Base-by-base conservation (phyloP, 495 filamentous ascomycete genomes). In the Annulohypoxylon maeteangense region DNA sequence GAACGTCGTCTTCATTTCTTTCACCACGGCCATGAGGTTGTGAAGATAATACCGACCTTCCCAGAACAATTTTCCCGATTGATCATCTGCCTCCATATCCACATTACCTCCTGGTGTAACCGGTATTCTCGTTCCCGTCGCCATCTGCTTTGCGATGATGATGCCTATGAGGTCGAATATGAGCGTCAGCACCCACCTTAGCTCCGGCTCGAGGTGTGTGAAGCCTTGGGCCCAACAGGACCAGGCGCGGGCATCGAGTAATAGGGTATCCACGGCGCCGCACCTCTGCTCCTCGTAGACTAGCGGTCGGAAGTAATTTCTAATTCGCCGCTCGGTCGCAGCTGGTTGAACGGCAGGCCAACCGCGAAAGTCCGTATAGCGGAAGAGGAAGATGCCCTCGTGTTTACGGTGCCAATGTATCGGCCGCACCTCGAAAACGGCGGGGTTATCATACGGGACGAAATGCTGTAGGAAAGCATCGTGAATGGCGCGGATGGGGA, bases 371-470 rank as follows among this genome's bases (percentile, higher is more conserved):
- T 74, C 71, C 14, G 71, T 74, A 48, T 74, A 74, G n/a, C 54
- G 57, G 51, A 74, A 74, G 48, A 70, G 14, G 58, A 59, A 74
- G 12, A 74, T 20, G 36, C 63, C 62, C 20, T 50, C 38, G 3
- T 44, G 40, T 7, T 18, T 44, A 36, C 12, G 45, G 51, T 74
- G 71, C 66, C 62, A 74, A 7, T 36, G 42, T 29, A 18, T 0
- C 6, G 66, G 67, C 25, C 27, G 42, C 29, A 78, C 72, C 22
- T 62, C 66, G 23, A 68, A 63, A 8, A 72, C 65, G 14, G 72
- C 70, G 8, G 75, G 76, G 48, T 76, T 63, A 11, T 75, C 71
- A 44, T 71, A 74, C 5, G 75, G 68, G 6, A 72, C 56, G 20
- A 65, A 68, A 0, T 61, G 42, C 31, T 57, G 32, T 6, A 65